Percentiles rank a stretch among this genome's conserved stretches.
Evolutionary conservation across 257 asterid species (phyloP).

Genomic region (Solanum ahanhuiri): DNA sequence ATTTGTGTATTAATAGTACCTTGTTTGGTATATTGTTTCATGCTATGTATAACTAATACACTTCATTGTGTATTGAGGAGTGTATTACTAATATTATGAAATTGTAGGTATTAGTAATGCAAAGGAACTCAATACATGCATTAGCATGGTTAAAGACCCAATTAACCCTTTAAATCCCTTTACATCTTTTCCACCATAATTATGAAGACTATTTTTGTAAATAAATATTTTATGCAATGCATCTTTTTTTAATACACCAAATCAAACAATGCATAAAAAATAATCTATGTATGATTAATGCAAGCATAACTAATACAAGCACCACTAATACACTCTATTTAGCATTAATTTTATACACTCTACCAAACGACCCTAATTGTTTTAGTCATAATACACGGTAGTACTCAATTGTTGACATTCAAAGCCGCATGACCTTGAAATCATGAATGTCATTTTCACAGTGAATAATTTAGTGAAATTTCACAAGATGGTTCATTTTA

Average conservation of each 20-base stretch:
- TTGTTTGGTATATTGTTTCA: too few species aligned
- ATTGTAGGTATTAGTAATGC: too few species aligned
- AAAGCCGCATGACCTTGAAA: not conserved
- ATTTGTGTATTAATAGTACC: too few species aligned
- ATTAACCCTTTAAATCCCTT: too few species aligned
- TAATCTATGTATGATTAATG: not conserved
- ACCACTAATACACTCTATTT: not conserved
- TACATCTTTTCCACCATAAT: not conserved
- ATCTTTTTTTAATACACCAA: not conserved
- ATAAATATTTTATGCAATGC: not conserved
- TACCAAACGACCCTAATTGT: not conserved
- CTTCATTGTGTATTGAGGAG: too few species aligned
- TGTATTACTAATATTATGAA: too few species aligned
- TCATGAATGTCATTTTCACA: not conserved
- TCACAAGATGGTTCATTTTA: not conserved
- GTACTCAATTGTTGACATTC: not conserved
- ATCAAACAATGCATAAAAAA: not conserved
- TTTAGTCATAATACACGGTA: not conserved
- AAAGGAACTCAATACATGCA: too few species aligned
- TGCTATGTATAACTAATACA: too few species aligned
- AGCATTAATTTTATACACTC: not conserved
- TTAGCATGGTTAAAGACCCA: too few species aligned
- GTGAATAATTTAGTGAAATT: not conserved
- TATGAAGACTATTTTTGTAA: not conserved
- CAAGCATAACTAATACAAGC: not conserved